Evolutionary conservation across 371 early-diverging fungal genomes (phyloP).

Genomic region (Nematocida ausubeli): DNA sequence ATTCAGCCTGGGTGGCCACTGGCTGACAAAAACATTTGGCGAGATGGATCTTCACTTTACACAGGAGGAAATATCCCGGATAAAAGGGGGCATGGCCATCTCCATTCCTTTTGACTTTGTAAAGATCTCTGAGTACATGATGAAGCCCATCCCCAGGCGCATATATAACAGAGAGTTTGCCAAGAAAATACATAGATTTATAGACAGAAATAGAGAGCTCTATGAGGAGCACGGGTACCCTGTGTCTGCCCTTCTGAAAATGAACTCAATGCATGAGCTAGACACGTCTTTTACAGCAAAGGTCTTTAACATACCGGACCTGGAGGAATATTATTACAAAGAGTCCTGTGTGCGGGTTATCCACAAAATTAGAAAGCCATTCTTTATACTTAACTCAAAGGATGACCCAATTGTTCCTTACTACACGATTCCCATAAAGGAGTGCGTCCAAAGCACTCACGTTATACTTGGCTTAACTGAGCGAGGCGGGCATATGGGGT

Average conservation of each 20-base stretch:
- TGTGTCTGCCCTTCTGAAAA: constrained; percentile 11
- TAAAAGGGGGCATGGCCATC: constrained; percentile 61
- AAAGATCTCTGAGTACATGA: constrained; percentile 49
- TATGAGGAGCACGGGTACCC: constrained; percentile 45
- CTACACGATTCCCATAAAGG: constrained; percentile 74
- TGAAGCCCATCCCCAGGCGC: constrained; percentile 47
- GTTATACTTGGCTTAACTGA: constrained; percentile 77
- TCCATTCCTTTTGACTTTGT: constrained; percentile 67
- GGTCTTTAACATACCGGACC: constrained; percentile 12
- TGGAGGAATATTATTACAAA: constrained; percentile 60
- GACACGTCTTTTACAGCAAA: constrained; percentile 39
- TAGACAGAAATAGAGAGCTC: constrained; percentile 48
- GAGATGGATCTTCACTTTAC: constrained; percentile 45
- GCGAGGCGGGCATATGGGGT: constrained; percentile 86
- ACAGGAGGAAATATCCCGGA: constrained; percentile 30
- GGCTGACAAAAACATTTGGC: constrained; percentile 64
- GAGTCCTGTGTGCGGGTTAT: constrained; percentile 55
- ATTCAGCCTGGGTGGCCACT: constrained; percentile 65
- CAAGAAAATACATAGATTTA: constrained; percentile 59
- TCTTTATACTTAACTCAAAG: constrained; percentile 75
- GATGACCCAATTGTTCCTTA: constrained; percentile 81
- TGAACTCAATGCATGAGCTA: constrained; percentile 37
- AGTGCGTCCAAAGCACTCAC: constrained; percentile 74
- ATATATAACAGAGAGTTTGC: constrained; percentile 57
- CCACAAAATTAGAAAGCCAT: constrained; percentile 69